Evolutionary conservation across 2,329 filamentous ascomycete genomes (phyloP).

Genomic region (Elsinoe australis): DNA sequence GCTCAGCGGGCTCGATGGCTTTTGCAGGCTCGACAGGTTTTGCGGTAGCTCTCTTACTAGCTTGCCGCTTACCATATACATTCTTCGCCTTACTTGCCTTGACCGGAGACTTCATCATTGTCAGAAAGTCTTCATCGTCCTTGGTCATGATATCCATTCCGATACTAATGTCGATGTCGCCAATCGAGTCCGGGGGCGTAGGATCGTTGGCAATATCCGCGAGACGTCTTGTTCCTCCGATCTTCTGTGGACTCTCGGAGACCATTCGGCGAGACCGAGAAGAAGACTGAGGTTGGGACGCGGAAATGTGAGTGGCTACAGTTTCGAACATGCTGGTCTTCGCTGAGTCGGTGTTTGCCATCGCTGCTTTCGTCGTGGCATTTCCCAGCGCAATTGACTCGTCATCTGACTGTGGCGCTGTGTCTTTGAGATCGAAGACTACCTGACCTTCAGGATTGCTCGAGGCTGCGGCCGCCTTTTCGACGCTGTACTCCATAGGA

Average conservation of each 20-base stretch:
- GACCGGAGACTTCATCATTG: conserved; percentile 25
- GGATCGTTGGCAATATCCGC: conserved; percentile 28
- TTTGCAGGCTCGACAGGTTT: not conserved
- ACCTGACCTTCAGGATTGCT: not conserved
- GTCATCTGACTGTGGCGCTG: not conserved
- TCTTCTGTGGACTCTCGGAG: conserved; percentile 28
- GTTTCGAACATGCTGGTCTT: conserved; percentile 27
- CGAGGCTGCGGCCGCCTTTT: too few species aligned
- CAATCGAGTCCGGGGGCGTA: conserved; percentile 24
- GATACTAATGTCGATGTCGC: conserved; percentile 28
- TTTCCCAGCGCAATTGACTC: conserved; percentile 18
- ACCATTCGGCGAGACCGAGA: conserved; percentile 17
- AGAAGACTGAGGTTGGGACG: conserved; percentile 23
- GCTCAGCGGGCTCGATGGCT: conserved; percentile 1
- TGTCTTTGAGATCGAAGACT: not conserved
- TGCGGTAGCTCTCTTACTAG: conserved; percentile 15
- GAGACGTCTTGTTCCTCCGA: conserved; percentile 27
- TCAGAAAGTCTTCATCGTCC: conserved; percentile 32
- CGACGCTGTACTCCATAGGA: too few species aligned
- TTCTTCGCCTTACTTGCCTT: conserved; percentile 30
- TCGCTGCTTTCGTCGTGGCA: conserved; percentile 1
- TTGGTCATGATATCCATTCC: conserved; percentile 29
- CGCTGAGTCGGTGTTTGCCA: not conserved
- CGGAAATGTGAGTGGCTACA: conserved; percentile 34
- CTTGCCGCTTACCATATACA: conserved; percentile 17